These are phyloP conservation scores for Glomus cerebriforme DNA, from an alignment of 192 early-diverging fungal species.

Conservation along the genomic window DNA sequence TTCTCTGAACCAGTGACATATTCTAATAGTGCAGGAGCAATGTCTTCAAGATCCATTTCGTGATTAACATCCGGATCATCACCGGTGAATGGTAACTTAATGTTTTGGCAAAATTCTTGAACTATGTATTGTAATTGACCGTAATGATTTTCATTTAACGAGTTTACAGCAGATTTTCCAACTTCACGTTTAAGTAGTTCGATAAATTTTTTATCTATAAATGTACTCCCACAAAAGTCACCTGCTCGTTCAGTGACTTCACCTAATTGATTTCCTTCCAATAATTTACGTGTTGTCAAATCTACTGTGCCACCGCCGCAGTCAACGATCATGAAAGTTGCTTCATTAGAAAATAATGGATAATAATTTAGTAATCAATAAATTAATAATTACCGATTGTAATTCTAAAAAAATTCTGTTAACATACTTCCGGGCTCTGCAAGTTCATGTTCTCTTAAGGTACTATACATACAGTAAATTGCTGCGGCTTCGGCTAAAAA, in stretches of 20 bases:
- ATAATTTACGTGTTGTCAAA: slow-evolving; percentile 40
- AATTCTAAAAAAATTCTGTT: not conserved
- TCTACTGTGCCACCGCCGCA: slow-evolving; percentile 62
- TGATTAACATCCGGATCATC: not conserved
- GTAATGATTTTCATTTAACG: not conserved
- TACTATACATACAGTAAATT: not conserved
- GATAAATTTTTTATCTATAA: slow-evolving; percentile 8
- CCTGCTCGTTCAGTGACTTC: slow-evolving; percentile 6
- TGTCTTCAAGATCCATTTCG: too few relatives aligned
- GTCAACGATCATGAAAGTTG: slow-evolving; percentile 60
- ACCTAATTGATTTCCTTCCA: not conserved
- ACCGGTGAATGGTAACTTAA: slow-evolving; percentile 1
- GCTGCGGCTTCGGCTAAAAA: slow-evolving; percentile 16
- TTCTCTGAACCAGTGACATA: not conserved
- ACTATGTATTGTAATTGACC: slow-evolving; percentile 12
- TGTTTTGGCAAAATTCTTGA: not conserved
- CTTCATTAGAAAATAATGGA: not conserved
- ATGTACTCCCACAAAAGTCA: not conserved
- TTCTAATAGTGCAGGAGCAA: not conserved
- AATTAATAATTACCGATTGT: too few relatives aligned
- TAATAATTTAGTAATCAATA: not conserved
- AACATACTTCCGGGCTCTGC: not conserved
- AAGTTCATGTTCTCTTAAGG: not conserved
- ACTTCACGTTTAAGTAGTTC: not conserved
- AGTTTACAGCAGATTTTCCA: not conserved